Evolutionary conservation across 1,284 basidiomycete species (phyloP).

Genomic region (Porogramme epimiltina): DNA sequence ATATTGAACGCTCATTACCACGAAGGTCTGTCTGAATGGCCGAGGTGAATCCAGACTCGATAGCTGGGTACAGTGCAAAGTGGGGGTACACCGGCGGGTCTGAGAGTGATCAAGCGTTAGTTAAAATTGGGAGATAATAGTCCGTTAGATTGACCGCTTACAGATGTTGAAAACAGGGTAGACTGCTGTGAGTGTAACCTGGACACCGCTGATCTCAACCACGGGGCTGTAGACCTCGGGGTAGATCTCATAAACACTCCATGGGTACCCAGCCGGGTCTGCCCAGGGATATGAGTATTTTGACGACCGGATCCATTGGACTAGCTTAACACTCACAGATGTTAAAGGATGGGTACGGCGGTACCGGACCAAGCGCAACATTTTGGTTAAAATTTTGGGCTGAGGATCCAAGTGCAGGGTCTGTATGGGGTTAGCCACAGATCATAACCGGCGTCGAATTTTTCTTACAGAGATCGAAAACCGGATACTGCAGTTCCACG

Average conservation of each 20-base stretch:
- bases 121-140: not conserved
- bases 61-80: constrained; percentile 42
- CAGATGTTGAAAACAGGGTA: constrained; percentile 24
- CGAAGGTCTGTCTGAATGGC: not conserved
- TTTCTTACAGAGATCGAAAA: constrained; percentile 22
- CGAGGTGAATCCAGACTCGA: not conserved
- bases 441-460: too few species aligned
- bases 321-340: constrained; percentile 10
- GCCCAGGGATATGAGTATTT: not conserved
- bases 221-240: constrained; percentile 1
- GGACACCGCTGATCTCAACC: not conserved
- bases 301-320: not conserved
- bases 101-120: constrained; percentile 6
- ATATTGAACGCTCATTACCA: not conserved
- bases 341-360: constrained; percentile 28
- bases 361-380: too few species aligned
- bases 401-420: too few species aligned
- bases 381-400: too few species aligned
- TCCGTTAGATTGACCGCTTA: constrained; percentile 17
- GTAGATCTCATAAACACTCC: constrained; percentile 22
- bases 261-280: constrained; percentile 25
- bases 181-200: constrained; percentile 1
- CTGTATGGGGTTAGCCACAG: too few species aligned
- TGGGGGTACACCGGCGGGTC: constrained; percentile 39
- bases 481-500: constrained; percentile 15